Evolutionary conservation across 2,329 filamentous ascomycete species (phyloP).

Genomic region (Neobulgaria alba): DNA sequence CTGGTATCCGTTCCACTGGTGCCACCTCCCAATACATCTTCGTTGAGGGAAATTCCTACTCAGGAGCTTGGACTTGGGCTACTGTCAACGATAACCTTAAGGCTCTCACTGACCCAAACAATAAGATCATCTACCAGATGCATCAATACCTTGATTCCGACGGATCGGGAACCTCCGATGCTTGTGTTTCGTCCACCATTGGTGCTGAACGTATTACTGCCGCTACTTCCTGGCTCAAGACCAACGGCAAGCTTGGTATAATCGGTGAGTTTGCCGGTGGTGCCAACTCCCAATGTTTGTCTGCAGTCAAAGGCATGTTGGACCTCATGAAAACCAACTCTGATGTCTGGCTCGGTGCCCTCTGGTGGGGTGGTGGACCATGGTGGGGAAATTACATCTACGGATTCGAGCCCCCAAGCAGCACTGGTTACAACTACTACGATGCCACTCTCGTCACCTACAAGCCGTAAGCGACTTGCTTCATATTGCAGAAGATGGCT

Average conservation of each 20-base stretch:
- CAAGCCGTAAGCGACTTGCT: not conserved
- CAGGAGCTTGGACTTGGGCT: slow-evolving; percentile 21
- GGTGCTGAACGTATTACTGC: slow-evolving; percentile 40
- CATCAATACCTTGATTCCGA: slow-evolving; percentile 53
- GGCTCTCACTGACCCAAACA: slow-evolving; percentile 40
- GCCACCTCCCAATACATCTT: slow-evolving; percentile 46
- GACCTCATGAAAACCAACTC: slow-evolving; percentile 2
- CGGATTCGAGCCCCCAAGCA: slow-evolving; percentile 38
- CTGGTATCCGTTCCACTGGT: slow-evolving; percentile 35
- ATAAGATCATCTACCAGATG: slow-evolving; percentile 53
- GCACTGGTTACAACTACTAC: not conserved
- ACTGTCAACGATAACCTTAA: slow-evolving; percentile 35
- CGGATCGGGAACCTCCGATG: slow-evolving; percentile 40
- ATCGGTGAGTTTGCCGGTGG: slow-evolving; percentile 48
- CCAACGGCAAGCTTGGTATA: slow-evolving; percentile 42
- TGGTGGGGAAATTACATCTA: slow-evolving; percentile 40
- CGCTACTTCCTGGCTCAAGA: slow-evolving; percentile 45
- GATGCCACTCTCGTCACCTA: not conserved
- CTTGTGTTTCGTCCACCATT: slow-evolving; percentile 45
- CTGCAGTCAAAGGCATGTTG: slow-evolving; percentile 41
- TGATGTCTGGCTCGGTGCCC: slow-evolving; percentile 41
- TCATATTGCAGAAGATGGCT: too few relatives aligned
- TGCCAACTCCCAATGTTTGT: slow-evolving; percentile 39
- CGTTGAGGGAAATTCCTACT: slow-evolving; percentile 41
- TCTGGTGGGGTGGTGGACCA: slow-evolving; percentile 42